These are phyloP conservation scores for Bretschneidera sinensis DNA, from an alignment of 345 rosid genomes.

Conservation along the genomic window DNA sequence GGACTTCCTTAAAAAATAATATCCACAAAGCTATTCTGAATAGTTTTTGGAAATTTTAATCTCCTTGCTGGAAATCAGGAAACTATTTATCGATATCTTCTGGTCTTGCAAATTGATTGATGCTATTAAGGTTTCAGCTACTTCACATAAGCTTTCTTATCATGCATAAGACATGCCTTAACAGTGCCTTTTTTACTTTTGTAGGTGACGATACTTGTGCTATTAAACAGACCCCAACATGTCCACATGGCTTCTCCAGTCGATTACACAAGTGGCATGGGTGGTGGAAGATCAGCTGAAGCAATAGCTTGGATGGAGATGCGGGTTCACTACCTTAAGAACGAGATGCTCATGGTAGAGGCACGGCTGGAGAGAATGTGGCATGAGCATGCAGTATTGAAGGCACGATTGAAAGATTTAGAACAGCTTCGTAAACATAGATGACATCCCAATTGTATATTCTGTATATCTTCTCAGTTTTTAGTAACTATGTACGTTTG, in stretches of 20 bases:
- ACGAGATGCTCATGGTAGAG: slow-evolving; percentile 74
- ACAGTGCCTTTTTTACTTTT: background rate
- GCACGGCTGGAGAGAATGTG: slow-evolving; percentile 68
- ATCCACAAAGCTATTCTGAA: no score
- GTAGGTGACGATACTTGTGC: slow-evolving; percentile 70
- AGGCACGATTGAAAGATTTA: slow-evolving; percentile 47
- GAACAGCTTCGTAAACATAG: slow-evolving; percentile 27
- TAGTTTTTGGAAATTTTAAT: no score
- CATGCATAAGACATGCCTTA: background rate
- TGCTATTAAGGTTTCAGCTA: background rate
- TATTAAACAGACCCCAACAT: slow-evolving; percentile 57
- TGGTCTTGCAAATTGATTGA: background rate
- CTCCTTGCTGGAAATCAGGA: background rate
- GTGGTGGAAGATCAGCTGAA: slow-evolving; percentile 37
- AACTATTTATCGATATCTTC: background rate
- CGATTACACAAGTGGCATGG: slow-evolving; percentile 28
- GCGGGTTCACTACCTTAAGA: slow-evolving; percentile 65
- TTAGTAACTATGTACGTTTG: no score
- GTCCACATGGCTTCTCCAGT: slow-evolving; percentile 35
- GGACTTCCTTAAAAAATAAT: no score
- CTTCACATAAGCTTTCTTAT: background rate
- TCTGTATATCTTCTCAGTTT: no score
- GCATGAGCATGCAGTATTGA: slow-evolving; percentile 49
- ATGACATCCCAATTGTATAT: background rate
- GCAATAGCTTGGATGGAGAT: slow-evolving; percentile 63